Percentiles rank a stretch among this genome's conserved stretches.
Conservation (phyloP, 331 rosid genomes). For the Malus hybrid region DNA sequence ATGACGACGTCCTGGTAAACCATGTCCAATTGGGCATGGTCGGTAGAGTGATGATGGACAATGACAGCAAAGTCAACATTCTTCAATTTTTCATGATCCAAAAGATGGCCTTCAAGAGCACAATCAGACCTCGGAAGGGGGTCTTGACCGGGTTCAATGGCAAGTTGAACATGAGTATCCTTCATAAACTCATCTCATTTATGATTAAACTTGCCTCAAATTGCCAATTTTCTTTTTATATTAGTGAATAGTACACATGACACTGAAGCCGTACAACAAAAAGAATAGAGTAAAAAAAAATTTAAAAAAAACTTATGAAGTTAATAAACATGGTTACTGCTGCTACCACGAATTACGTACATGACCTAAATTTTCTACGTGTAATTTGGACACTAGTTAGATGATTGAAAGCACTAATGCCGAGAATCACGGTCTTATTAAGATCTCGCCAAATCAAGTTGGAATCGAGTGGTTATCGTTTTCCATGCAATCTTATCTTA, state of each 20-base stretch:
- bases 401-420: slow-evolving; percentile 36
- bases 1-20: too few relatives aligned
- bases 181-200: not conserved
- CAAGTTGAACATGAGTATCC: not conserved
- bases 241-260: not conserved
- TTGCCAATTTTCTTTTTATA: not conserved
- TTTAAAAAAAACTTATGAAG: not conserved
- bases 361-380: not conserved
- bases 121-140: too few relatives aligned
- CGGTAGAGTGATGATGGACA: too few relatives aligned
- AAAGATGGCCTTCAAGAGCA: too few relatives aligned
- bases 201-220: not conserved
- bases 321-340: not conserved
- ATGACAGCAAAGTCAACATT: too few relatives aligned
- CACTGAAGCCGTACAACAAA: not conserved
- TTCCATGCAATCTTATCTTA: slow-evolving; percentile 48
- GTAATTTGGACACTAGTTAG: slow-evolving; percentile 12
- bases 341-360: not conserved
- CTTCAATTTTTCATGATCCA: too few relatives aligned
- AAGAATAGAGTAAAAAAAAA: not conserved
- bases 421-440: slow-evolving; percentile 55
- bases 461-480: slow-evolving; percentile 30
- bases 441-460: slow-evolving; percentile 19
- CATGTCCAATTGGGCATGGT: too few relatives aligned
- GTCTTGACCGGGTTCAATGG: too few relatives aligned